phyloP scores from a whole-genome alignment of 164 flowering plant genomes.

The Nelumbo lutea region DNA sequence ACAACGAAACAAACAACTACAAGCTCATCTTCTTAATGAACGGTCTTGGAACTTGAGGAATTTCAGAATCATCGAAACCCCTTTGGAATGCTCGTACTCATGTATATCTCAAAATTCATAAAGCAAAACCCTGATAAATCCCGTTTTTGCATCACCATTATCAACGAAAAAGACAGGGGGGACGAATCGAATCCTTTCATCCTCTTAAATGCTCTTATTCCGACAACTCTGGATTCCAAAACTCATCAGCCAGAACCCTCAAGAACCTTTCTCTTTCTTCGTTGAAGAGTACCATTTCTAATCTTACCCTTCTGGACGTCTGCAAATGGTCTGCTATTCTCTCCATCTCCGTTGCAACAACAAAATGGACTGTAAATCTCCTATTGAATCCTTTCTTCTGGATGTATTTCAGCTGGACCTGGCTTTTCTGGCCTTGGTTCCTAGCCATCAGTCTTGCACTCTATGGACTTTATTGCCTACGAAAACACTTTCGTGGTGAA shows the following conservation, averaged over 20 bases:
- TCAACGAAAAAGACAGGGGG: not conserved
- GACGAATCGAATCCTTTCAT: slow-evolving; percentile 16
- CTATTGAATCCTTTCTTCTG: slow-evolving; percentile 69
- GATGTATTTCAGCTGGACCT: slow-evolving; percentile 93
- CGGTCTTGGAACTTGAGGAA: slow-evolving; percentile 1
- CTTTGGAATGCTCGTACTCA: slow-evolving; percentile 7
- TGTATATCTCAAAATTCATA: not conserved
- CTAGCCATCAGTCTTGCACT: slow-evolving; percentile 50
- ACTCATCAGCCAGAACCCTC: slow-evolving; percentile 24
- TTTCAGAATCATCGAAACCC: not conserved
- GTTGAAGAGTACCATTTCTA: slow-evolving; percentile 27
- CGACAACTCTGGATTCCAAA: slow-evolving; percentile 17
- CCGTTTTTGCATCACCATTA: not conserved
- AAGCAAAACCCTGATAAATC: slow-evolving; percentile 10
- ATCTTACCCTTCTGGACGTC: slow-evolving; percentile 49
- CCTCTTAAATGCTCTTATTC: slow-evolving; percentile 31
- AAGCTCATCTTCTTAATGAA: slow-evolving; percentile 2
- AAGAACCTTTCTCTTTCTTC: slow-evolving; percentile 35
- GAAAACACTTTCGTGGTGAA: slow-evolving; percentile 43
- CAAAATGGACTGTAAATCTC: too few relatives aligned
- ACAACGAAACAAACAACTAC: slow-evolving; percentile 40
- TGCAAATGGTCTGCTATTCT: slow-evolving; percentile 55
- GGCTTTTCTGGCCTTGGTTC: slow-evolving; percentile 92
- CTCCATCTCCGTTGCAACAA: slow-evolving; percentile 44
- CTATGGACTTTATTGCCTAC: too few relatives aligned